Evolutionary conservation across 2,329 filamentous ascomycete species (phyloP).

Genomic region (Trichophyton schoenleinii): DNA sequence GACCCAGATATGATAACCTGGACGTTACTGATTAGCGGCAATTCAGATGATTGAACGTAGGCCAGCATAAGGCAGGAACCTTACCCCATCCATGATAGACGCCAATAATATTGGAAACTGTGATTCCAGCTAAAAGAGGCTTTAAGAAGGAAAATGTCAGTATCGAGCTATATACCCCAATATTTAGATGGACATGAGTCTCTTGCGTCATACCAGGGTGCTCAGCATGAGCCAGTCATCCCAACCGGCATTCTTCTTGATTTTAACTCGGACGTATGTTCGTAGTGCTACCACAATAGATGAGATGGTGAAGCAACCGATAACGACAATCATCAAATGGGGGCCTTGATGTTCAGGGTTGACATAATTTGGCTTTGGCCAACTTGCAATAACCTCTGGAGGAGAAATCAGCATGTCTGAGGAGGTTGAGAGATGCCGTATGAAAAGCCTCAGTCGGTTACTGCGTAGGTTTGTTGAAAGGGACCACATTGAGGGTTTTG

Average conservation of each 20-base stretch:
- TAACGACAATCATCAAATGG: constrained; percentile 16
- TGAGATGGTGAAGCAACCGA: constrained; percentile 16
- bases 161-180: not conserved
- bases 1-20: constrained; percentile 14
- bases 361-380: constrained; percentile 22
- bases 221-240: constrained; percentile 15
- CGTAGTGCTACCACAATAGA: constrained; percentile 15
- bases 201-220: constrained; percentile 11
- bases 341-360: constrained; percentile 19
- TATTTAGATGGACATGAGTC: not conserved
- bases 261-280: constrained; percentile 12
- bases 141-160: not conserved
- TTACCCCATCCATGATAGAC: constrained; percentile 15
- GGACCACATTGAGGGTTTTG: not conserved
- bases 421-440: not conserved
- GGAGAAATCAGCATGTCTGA: constrained; percentile 12
- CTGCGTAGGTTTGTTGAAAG: not conserved
- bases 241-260: constrained; percentile 13
- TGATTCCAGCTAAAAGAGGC: constrained; percentile 11
- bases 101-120: constrained; percentile 11
- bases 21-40: not conserved
- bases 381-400: constrained; percentile 13
- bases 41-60: not conserved
- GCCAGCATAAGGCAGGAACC: not conserved
- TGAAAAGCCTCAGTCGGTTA: not conserved